Conservation (phyloP, 371 early-diverging fungal genomes). For the Rhizopus delemar region DNA sequence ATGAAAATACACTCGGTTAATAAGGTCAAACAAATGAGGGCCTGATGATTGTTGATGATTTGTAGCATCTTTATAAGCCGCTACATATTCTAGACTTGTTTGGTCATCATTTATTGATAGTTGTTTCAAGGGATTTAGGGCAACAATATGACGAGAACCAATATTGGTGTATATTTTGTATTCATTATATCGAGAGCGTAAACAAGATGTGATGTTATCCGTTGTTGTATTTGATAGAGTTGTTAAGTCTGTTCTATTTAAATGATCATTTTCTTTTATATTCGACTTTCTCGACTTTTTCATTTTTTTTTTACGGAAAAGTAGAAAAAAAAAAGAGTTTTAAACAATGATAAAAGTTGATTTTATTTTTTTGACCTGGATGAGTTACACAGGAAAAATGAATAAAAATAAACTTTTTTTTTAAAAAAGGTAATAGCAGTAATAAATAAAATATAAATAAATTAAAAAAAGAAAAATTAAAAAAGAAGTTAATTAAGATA, state of each 20-base stretch:
- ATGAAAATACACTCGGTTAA: slow-evolving; percentile 66
- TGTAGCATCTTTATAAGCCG: slow-evolving; percentile 61
- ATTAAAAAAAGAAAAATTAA: not conserved
- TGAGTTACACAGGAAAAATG: not conserved
- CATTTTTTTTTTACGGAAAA: slow-evolving; percentile 17
- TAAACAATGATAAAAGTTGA: slow-evolving; percentile 1
- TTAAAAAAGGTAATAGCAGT: slow-evolving; percentile 2
- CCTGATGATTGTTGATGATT: slow-evolving; percentile 38
- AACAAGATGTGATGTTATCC: slow-evolving; percentile 49
- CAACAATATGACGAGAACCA: slow-evolving; percentile 61
- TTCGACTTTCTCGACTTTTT: slow-evolving; percentile 22
- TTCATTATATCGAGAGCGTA: slow-evolving; percentile 52
- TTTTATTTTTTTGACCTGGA: not conserved
- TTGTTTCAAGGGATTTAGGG: slow-evolving; percentile 56
- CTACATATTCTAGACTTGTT: slow-evolving; percentile 71
- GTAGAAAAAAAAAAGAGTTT: slow-evolving; percentile 7
- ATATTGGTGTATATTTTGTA: slow-evolving; percentile 65
- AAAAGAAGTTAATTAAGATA: not conserved
- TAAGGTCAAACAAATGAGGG: slow-evolving; percentile 86
- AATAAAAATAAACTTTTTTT: slow-evolving; percentile 3
- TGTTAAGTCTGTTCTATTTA: slow-evolving; percentile 29
- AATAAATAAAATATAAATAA: not conserved
- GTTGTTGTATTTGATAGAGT: slow-evolving; percentile 31
- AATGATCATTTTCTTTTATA: not conserved
- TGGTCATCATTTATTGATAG: slow-evolving; percentile 58